These are phyloP conservation scores for Pleurotus cornucopiae DNA, from an alignment of 768 basidiomycete genomes.

Conservation along the genomic window DNA sequence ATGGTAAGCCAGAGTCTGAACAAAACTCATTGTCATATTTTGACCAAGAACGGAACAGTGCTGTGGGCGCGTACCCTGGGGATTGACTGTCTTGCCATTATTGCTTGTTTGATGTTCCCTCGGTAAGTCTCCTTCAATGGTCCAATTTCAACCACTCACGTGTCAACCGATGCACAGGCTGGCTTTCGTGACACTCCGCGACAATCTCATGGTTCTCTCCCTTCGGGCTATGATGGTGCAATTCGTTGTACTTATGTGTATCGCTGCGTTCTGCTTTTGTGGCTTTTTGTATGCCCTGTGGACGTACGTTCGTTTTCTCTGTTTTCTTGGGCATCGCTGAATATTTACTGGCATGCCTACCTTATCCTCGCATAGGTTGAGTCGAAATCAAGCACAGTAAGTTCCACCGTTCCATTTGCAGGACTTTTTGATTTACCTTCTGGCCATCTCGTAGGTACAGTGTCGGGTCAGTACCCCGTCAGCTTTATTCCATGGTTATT, in stretches of 20 bases:
- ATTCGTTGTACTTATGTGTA: conserved; percentile 78
- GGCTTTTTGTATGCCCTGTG: conserved; percentile 92
- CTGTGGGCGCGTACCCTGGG: conserved; percentile 67
- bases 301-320: conserved; percentile 57
- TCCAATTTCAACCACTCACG: background rate
- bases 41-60: conserved; percentile 29
- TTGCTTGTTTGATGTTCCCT: conserved; percentile 89
- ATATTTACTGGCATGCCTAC: conserved; percentile 1
- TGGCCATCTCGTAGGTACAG: conserved; percentile 7
- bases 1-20: conserved; percentile 38
- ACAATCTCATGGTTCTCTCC: conserved; percentile 77
- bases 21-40: conserved; percentile 5
- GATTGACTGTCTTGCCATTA: conserved; percentile 81
- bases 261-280: conserved; percentile 86
- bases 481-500: conserved; percentile 29
- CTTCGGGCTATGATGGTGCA: conserved; percentile 91
- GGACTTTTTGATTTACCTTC: background rate
- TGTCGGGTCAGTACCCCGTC: conserved; percentile 26
- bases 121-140: conserved; percentile 36
- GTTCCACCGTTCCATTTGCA: conserved; percentile 14
- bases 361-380: conserved; percentile 40
- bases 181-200: conserved; percentile 85
- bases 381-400: conserved; percentile 56
- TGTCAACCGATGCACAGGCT: conserved; percentile 40
- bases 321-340: background rate